phyloP scores from a whole-genome alignment of 441 rosid species.

The Omphalea diandra region DNA sequence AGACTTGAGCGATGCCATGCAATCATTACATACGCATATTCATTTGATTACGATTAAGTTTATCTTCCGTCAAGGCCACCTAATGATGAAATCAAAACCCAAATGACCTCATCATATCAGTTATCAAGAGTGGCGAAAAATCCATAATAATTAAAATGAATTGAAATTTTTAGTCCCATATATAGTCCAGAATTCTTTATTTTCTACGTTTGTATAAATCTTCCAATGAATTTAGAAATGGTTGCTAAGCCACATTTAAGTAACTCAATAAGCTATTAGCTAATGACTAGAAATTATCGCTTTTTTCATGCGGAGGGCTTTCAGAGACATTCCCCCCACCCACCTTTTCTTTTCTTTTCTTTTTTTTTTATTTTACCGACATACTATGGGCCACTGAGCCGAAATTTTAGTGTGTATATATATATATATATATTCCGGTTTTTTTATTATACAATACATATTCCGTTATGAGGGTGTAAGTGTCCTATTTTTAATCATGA shows the following conservation, averaged over 20 bases:
- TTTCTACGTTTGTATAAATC: too few species aligned
- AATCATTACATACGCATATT: background rate
- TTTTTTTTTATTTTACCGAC: too few species aligned
- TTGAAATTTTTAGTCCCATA: too few species aligned
- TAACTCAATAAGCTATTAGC: background rate
- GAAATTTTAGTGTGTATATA: background rate
- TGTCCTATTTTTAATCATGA: constrained; percentile 44
- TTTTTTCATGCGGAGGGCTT: background rate
- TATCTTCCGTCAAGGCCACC: background rate
- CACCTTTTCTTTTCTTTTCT: too few species aligned
- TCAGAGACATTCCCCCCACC: too few species aligned
- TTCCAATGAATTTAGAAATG: too few species aligned
- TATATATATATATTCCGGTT: constrained; percentile 31
- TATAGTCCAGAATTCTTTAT: too few species aligned
- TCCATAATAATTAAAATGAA: background rate
- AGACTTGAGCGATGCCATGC: background rate
- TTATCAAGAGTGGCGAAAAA: background rate
- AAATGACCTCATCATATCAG: background rate
- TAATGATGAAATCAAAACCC: background rate
- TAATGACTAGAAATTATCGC: background rate
- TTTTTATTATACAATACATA: constrained; percentile 9
- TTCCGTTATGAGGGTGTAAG: constrained; percentile 37
- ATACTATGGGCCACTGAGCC: constrained; percentile 11
- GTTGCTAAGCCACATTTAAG: background rate
- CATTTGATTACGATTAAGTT: background rate